phyloP scores from a whole-genome alignment of 345 rosid genomes.

The Populus simonii region DNA sequence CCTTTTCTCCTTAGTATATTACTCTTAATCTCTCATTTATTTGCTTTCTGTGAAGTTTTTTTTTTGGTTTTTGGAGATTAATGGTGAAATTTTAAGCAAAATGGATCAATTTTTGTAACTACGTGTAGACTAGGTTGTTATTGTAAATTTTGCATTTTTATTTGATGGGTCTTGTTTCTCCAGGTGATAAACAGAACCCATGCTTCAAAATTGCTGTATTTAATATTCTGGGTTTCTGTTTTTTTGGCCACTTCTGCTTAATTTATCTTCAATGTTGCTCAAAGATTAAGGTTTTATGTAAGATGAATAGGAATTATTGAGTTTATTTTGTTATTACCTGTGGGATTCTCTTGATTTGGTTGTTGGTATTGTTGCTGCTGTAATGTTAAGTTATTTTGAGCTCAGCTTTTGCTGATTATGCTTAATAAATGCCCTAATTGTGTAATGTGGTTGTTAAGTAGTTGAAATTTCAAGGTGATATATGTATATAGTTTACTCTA shows the following conservation, averaged over 20 bases:
- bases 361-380: not conserved
- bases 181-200: not conserved
- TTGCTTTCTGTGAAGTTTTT: not conserved
- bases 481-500: too few relatives aligned
- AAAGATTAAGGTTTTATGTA: not conserved
- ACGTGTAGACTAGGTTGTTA: not conserved
- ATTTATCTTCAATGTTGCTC: not conserved
- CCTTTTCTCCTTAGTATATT: not conserved
- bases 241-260: not conserved
- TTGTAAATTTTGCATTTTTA: not conserved
- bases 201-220: not conserved
- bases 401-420: not conserved
- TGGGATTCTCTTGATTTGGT: not conserved
- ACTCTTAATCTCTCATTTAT: not conserved
- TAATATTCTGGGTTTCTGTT: not conserved
- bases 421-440: not conserved
- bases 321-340: not conserved
- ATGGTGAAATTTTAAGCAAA: not conserved
- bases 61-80: not conserved
- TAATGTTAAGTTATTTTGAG: not conserved
- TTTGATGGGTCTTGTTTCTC: not conserved
- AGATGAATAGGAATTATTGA: not conserved
- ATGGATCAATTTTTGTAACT: not conserved
- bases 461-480: not conserved
- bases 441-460: not conserved